Percentiles rank a stretch among this genome's conserved stretches.
phyloP scores from a whole-genome alignment of 495 filamentous ascomycete species.

The Aspergillus heteromorphus region DNA sequence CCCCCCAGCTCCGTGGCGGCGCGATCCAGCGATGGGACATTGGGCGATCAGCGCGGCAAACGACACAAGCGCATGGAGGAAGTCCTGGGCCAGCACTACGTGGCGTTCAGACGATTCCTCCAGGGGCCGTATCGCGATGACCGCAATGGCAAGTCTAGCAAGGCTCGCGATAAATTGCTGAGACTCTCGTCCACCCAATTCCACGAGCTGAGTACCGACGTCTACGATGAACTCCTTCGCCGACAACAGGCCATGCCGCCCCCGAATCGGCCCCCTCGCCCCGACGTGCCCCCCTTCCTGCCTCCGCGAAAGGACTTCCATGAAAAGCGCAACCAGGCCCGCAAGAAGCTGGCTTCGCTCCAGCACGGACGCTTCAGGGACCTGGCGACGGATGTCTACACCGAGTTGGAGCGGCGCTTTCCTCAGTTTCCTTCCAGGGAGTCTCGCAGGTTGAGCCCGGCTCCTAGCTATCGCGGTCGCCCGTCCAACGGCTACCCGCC shows the following conservation, averaged over 20 bases:
- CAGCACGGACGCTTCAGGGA: constrained; percentile 80
- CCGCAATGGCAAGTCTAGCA: constrained; percentile 69
- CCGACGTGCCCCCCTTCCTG: constrained; percentile 61
- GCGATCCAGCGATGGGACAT: constrained; percentile 69
- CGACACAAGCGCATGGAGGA: constrained; percentile 59
- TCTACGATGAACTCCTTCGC: constrained; percentile 90
- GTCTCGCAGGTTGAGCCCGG: constrained; percentile 64
- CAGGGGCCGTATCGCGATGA: constrained; percentile 64
- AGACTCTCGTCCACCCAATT: constrained; percentile 87
- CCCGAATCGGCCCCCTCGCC: constrained; percentile 48
- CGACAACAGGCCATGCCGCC: constrained; percentile 63
- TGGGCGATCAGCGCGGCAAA: constrained; percentile 51
- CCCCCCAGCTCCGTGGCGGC: constrained; percentile 77
- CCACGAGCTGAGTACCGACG: constrained; percentile 93
- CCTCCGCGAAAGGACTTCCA: constrained; percentile 84
- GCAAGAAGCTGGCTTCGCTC: constrained; percentile 86
- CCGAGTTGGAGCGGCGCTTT: constrained; percentile 85
- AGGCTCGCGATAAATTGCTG: constrained; percentile 87
- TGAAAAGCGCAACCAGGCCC: constrained; percentile 92
- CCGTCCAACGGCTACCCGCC: constrained; percentile 49
- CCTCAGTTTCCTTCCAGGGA: constrained; percentile 69
- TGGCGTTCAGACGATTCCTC: constrained; percentile 72
- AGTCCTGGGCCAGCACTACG: constrained; percentile 73
- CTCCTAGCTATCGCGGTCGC: constrained; percentile 50
- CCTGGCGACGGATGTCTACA: constrained; percentile 91